phyloP scores from a whole-genome alignment of 495 filamentous ascomycete species.

The Rhypophila decipiens region DNA sequence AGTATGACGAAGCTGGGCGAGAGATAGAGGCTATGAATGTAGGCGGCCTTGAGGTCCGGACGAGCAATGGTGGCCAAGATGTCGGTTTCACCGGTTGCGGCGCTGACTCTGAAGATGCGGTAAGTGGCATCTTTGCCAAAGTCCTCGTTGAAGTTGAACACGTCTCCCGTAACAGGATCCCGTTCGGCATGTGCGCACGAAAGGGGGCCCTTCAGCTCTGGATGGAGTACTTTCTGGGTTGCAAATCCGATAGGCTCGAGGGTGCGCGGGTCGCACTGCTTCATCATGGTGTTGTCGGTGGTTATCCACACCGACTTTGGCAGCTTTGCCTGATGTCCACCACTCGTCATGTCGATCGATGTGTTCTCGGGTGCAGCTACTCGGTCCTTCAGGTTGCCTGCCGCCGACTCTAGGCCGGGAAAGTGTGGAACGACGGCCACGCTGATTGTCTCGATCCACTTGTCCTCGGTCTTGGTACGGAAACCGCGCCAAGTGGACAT shows the following conservation, averaged over 20 bases:
- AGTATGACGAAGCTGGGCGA: slow-evolving; percentile 60
- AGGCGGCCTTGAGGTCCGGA: slow-evolving; percentile 44
- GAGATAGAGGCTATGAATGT: slow-evolving; percentile 69
- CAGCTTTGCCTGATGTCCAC: slow-evolving; percentile 15
- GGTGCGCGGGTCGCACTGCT: slow-evolving; percentile 59
- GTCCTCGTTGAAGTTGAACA: slow-evolving; percentile 72
- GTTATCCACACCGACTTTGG: slow-evolving; percentile 49
- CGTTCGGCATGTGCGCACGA: slow-evolving; percentile 62
- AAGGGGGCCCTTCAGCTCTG: slow-evolving; percentile 54
- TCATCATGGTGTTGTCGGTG: slow-evolving; percentile 52
- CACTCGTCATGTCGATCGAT: background rate
- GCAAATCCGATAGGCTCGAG: slow-evolving; percentile 62
- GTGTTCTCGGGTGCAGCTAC: background rate
- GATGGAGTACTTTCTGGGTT: slow-evolving; percentile 53
- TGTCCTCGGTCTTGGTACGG: slow-evolving; percentile 3
- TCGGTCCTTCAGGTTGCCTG: slow-evolving; percentile 2
- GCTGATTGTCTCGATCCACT: slow-evolving; percentile 41
- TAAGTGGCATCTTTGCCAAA: slow-evolving; percentile 38
- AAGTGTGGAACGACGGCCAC: slow-evolving; percentile 57
- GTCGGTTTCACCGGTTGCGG: slow-evolving; percentile 53
- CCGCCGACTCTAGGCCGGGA: slow-evolving; percentile 43
- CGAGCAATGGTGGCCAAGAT: slow-evolving; percentile 61
- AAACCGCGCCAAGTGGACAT: slow-evolving; percentile 43
- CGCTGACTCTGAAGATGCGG: slow-evolving; percentile 57
- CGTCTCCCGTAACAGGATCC: slow-evolving; percentile 64